Percentiles rank a stretch among this genome's conserved stretches.
These are phyloP conservation scores for Naganishia friedmannii DNA, from an alignment of 768 basidiomycete genomes.

Conservation along the genomic window DNA sequence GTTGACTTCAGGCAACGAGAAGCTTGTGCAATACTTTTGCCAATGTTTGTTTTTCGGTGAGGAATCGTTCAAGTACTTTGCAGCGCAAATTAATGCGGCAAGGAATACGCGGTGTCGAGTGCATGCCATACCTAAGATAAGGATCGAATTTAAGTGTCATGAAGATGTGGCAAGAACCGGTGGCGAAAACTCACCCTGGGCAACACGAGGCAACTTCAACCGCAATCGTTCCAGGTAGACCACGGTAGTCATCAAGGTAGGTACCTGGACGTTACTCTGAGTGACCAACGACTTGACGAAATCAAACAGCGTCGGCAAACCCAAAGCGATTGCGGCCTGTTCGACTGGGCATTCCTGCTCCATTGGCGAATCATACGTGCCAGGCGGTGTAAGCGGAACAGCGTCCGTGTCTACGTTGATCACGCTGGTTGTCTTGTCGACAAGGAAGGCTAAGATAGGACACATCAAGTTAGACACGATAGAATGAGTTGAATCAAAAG, in stretches of 20 bases:
- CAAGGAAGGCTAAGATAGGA: conserved; percentile 20
- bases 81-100: conserved; percentile 80
- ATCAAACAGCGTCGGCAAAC: conserved; percentile 67
- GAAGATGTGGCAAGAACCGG: conserved; percentile 25
- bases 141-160: background rate
- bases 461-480: background rate
- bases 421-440: conserved; percentile 25
- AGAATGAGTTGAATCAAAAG: background rate
- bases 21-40: conserved; percentile 71
- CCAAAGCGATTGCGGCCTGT: conserved; percentile 27
- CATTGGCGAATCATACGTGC: background rate
- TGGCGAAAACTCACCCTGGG: conserved; percentile 65
- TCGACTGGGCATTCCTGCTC: conserved; percentile 24
- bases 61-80: conserved; percentile 87
- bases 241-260: conserved; percentile 84
- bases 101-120: conserved; percentile 87
- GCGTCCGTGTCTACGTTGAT: conserved; percentile 27
- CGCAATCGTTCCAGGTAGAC: conserved; percentile 86
- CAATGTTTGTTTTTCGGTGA: conserved; percentile 88
- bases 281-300: conserved; percentile 80
- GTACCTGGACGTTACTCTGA: conserved; percentile 80
- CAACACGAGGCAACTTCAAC: conserved; percentile 71
- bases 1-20: conserved; percentile 65
- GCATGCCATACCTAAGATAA: conserved; percentile 47
- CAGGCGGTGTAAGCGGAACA: conserved; percentile 25